Conservation (phyloP, 768 basidiomycete species). For the Trametes maxima region DNA sequence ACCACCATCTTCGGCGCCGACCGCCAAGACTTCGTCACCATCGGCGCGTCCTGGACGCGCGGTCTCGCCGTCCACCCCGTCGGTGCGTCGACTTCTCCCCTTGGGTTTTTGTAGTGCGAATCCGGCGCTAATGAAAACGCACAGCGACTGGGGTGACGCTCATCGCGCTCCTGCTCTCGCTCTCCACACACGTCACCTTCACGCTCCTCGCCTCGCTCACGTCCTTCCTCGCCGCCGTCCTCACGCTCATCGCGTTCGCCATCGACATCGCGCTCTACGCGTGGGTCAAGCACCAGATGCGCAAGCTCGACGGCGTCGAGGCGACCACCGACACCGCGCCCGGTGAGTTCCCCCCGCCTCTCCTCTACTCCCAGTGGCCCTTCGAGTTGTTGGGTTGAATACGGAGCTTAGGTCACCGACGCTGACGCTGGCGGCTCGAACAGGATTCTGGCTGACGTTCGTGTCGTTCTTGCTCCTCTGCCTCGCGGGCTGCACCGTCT, state of each 20-base stretch:
- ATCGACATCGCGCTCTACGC: conserved; percentile 77
- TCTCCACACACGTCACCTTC: conserved; percentile 56
- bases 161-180: conserved; percentile 61
- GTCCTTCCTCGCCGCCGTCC: conserved; percentile 67
- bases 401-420: neutral
- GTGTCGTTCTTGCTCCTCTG: conserved; percentile 63
- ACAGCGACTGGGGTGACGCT: conserved; percentile 57
- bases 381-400: neutral
- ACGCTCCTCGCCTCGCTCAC: conserved; percentile 47
- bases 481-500: conserved; percentile 68
- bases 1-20: conserved; percentile 44
- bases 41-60: conserved; percentile 66
- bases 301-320: conserved; percentile 47
- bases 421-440: neutral
- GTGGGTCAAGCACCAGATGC: conserved; percentile 59
- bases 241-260: conserved; percentile 73
- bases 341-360: neutral
- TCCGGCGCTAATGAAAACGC: neutral
- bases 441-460: conserved; percentile 80
- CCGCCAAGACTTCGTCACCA: conserved; percentile 37
- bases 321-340: conserved; percentile 26
- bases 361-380: neutral
- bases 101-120: too few species aligned
- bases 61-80: conserved; percentile 77
- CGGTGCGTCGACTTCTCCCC: conserved; percentile 48